These are phyloP conservation scores for Aspergillus proliferans DNA, from an alignment of 2,329 filamentous ascomycete species.

Conservation along the genomic window DNA sequence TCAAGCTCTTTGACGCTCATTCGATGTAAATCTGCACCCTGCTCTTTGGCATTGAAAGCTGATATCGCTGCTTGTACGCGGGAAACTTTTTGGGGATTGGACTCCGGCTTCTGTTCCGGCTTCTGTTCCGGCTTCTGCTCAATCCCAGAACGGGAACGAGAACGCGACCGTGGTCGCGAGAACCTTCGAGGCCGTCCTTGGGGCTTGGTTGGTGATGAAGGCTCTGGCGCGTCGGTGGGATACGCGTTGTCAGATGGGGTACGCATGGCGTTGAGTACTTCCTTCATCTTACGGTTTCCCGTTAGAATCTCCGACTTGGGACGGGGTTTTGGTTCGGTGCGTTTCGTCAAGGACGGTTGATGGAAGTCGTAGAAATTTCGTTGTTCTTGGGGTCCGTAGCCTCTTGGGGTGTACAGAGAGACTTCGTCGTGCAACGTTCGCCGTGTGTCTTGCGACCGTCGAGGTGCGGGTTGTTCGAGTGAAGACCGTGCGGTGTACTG, in stretches of 20 bases:
- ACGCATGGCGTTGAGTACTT: constrained; percentile 24
- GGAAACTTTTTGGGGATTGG: constrained; percentile 43
- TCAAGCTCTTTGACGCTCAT: constrained; percentile 53
- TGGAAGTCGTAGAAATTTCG: constrained; percentile 54
- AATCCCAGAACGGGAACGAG: not conserved
- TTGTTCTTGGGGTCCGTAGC: constrained; percentile 57
- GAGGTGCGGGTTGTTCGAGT: constrained; percentile 28
- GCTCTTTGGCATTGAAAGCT: constrained; percentile 52
- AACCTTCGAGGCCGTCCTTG: constrained; percentile 19
- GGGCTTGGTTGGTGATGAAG: constrained; percentile 13
- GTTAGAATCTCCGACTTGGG: constrained; percentile 48
- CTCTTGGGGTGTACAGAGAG: constrained; percentile 52
- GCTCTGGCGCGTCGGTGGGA: constrained; percentile 8
- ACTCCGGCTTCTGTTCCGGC: constrained; percentile 11
- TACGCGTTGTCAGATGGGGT: constrained; percentile 19
- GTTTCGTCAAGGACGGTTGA: constrained; percentile 40
- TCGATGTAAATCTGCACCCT: constrained; percentile 38
- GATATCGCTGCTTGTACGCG: constrained; percentile 62
- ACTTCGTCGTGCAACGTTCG: constrained; percentile 50
- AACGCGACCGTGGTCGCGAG: constrained; percentile 30
- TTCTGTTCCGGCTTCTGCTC: constrained; percentile 17
- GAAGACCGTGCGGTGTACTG: constrained; percentile 56
- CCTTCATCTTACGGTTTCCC: constrained; percentile 35
- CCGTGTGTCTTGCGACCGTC: constrained; percentile 41
- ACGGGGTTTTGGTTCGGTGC: constrained; percentile 37